Percentiles rank a stretch among this genome's conserved stretches.
These are phyloP conservation scores for Blepharisma japonicum DNA, from an alignment of 73 alveolate species.

Conservation along the genomic window DNA sequence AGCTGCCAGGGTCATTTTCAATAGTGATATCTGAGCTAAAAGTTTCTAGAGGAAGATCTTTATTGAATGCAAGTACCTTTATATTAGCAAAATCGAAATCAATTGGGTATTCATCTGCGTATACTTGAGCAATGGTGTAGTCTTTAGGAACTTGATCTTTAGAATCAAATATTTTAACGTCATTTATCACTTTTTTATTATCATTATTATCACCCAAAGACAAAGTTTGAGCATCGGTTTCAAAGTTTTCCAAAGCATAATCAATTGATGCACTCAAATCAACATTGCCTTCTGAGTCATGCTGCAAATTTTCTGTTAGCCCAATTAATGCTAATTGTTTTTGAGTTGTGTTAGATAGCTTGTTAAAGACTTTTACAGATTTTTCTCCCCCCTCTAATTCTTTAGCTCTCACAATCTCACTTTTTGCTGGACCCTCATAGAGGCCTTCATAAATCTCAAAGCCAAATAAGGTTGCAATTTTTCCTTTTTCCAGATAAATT, in stretches of 20 bases:
- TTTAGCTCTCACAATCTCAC: neutral
- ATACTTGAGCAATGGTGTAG: no score
- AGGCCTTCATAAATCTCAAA: slow-evolving; percentile 1
- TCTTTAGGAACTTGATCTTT: no score
- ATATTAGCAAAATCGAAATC: no score
- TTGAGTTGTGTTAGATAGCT: neutral
- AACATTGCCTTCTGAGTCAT: neutral
- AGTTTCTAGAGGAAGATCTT: no score
- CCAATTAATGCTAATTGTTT: neutral
- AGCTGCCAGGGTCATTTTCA: no score
- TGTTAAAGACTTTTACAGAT: neutral
- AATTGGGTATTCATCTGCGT: no score
- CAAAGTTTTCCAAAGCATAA: neutral
- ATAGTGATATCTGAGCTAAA: no score
- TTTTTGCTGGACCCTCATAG: neutral
- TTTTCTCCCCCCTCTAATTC: slow-evolving; percentile 2
- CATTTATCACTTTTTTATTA: no score
- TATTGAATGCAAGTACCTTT: no score
- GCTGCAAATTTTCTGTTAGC: neutral
- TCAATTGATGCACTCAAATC: neutral
- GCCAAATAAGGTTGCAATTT: neutral
- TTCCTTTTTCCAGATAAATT: neutral
- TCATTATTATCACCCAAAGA: no score
- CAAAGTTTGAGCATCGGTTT: no score
- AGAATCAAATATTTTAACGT: no score